Evolutionary conservation across 768 basidiomycete species (phyloP).

Genomic region (Hydnomerulius pinastri): DNA sequence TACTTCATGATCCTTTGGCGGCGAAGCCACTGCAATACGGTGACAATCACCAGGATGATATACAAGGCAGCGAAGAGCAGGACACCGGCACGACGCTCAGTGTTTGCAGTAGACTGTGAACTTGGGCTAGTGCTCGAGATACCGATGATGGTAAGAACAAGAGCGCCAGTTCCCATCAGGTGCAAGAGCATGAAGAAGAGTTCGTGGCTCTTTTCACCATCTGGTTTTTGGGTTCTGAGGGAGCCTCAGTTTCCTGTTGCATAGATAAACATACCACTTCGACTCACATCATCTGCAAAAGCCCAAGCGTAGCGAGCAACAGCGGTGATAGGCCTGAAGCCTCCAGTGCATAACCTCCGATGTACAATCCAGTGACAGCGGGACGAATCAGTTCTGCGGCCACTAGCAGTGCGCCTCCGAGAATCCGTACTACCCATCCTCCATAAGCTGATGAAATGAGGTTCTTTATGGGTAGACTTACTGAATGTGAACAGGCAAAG

Average conservation of each 20-base stretch:
- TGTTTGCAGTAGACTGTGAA: constrained; percentile 21
- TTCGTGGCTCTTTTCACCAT: constrained; percentile 12
- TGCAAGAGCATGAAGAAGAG: constrained; percentile 29
- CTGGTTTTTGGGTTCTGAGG: constrained; percentile 32
- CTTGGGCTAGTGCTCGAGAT: constrained; percentile 20
- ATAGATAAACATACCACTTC: not conserved
- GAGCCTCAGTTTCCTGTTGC: constrained; percentile 2
- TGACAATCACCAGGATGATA: constrained; percentile 45
- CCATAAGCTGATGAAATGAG: constrained; percentile 1
- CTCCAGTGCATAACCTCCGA: constrained; percentile 51
- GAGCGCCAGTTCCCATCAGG: constrained; percentile 26
- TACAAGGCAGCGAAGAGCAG: constrained; percentile 38
- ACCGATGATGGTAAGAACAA: constrained; percentile 37
- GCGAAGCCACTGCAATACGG: constrained; percentile 53
- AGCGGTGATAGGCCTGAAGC: constrained; percentile 42
- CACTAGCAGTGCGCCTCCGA: constrained; percentile 57
- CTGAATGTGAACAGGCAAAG: constrained; percentile 61
- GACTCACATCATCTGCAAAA: constrained; percentile 38
- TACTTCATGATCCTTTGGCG: constrained; percentile 37
- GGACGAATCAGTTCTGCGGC: constrained; percentile 49
- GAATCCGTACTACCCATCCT: constrained; percentile 52
- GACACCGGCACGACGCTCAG: constrained; percentile 35
- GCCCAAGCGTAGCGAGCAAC: constrained; percentile 37
- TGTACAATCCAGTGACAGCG: constrained; percentile 45
- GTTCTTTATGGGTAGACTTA: constrained; percentile 31